phyloP scores from a whole-genome alignment of 768 basidiomycete species.

The Mycena venus region DNA sequence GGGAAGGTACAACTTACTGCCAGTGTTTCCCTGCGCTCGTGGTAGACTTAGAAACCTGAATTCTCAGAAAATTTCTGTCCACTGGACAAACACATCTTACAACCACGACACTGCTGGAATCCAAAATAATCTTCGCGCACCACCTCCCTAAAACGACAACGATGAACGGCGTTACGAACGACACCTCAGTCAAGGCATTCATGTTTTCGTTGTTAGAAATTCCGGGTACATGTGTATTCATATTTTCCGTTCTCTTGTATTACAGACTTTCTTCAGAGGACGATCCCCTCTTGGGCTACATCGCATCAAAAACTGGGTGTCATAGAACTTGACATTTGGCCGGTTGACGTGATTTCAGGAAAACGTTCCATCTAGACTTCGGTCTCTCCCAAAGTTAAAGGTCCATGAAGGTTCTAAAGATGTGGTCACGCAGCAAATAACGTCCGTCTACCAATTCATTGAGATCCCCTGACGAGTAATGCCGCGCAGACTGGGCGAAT shows the following conservation, averaged over 20 bases:
- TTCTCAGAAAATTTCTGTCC: constrained; percentile 29
- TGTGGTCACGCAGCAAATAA: constrained; percentile 29
- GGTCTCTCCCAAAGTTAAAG: background rate
- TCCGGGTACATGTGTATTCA: constrained; percentile 4
- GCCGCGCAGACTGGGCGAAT: too few relatives aligned
- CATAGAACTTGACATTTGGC: constrained; percentile 13
- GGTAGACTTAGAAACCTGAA: too few relatives aligned
- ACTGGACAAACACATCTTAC: constrained; percentile 21
- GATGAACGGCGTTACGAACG: background rate
- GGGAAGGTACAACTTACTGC: constrained; percentile 28
- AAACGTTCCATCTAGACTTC: too few relatives aligned
- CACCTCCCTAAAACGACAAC: background rate
- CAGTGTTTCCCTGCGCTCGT: too few relatives aligned
- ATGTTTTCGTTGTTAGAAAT: background rate
- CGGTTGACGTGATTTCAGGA: background rate
- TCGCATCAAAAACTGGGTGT: constrained; percentile 8
- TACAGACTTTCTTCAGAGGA: constrained; percentile 21
- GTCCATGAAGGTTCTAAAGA: constrained; percentile 29
- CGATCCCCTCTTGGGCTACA: background rate
- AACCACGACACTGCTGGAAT: background rate
- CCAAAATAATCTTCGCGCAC: background rate
- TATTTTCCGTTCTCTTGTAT: background rate
- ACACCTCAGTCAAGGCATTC: background rate
- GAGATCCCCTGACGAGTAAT: too few relatives aligned
- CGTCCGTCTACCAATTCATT: background rate